These are phyloP conservation scores for Halocafeteria seosinensis DNA, from an alignment of 108 stramenopile genomes.

Conservation along the genomic window DNA sequence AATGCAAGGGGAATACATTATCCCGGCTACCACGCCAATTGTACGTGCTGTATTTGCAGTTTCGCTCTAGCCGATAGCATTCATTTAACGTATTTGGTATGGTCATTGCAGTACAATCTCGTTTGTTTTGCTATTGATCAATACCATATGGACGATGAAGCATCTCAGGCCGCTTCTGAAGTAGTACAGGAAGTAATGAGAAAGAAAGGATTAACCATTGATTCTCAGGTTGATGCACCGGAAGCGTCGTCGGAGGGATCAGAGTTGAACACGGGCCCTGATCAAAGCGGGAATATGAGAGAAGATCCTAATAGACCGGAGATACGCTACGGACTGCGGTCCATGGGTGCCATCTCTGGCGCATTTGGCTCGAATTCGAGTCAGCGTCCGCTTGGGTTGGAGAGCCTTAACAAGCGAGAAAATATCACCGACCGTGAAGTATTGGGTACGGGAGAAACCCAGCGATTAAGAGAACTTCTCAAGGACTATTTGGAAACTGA, in stretches of 20 bases:
- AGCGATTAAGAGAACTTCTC: background rate
- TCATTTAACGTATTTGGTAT: background rate
- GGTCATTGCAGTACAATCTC: background rate
- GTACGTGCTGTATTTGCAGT: background rate
- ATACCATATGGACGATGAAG: background rate
- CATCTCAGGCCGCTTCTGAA: background rate
- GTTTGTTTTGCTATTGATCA: background rate
- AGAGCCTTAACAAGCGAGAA: background rate
- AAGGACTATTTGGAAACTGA: slow-evolving; percentile 9
- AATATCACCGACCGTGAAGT: background rate
- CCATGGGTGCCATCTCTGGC: too few species aligned
- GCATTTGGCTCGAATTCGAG: too few species aligned
- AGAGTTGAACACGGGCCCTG: background rate
- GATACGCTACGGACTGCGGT: background rate
- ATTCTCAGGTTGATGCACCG: background rate
- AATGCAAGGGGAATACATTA: background rate
- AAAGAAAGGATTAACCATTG: background rate
- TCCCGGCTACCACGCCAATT: background rate
- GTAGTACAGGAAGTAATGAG: background rate
- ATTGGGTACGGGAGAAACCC: background rate
- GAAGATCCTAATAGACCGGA: background rate
- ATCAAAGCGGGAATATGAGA: background rate
- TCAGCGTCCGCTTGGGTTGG: background rate
- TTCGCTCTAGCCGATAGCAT: background rate
- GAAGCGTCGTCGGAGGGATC: background rate